Evolutionary conservation across 2,329 filamentous ascomycete genomes (phyloP).

Genomic region (Trichoderma sp.): DNA sequence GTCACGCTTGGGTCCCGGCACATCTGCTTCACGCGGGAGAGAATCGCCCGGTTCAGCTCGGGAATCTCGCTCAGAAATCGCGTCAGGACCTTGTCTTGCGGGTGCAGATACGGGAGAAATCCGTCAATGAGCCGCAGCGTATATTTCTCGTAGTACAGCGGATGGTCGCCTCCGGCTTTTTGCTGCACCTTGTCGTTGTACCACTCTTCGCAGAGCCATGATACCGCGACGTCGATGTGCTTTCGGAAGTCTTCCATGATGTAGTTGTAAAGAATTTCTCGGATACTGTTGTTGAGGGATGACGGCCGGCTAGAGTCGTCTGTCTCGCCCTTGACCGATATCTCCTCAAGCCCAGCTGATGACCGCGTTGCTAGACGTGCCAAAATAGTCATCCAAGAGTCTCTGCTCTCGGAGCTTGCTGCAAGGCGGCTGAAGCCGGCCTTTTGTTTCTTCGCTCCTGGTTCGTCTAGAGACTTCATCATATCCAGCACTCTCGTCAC

Average conservation of each 20-base stretch:
- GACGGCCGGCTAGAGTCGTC: slow-evolving; percentile 37
- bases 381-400: slow-evolving; percentile 88
- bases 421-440: slow-evolving; percentile 80
- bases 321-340: slow-evolving; percentile 58
- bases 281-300: slow-evolving; percentile 65
- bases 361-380: slow-evolving; percentile 80
- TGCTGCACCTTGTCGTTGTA: slow-evolving; percentile 71
- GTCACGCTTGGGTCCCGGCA: slow-evolving; percentile 65
- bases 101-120: slow-evolving; percentile 86
- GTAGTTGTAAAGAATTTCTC: slow-evolving; percentile 78
- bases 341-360: slow-evolving; percentile 64
- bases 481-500: slow-evolving; percentile 75
- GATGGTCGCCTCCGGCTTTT: slow-evolving; percentile 44
- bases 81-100: slow-evolving; percentile 83
- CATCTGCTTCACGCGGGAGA: slow-evolving; percentile 67
- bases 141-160: slow-evolving; percentile 74
- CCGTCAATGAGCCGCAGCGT: slow-evolving; percentile 79
- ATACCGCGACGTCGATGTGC: slow-evolving; percentile 84
- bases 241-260: slow-evolving; percentile 88
- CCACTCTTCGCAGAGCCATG: slow-evolving; percentile 97
- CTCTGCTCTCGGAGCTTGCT: slow-evolving; percentile 76
- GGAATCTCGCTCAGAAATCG: slow-evolving; percentile 91
- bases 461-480: slow-evolving; percentile 69
- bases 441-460: slow-evolving; percentile 57
- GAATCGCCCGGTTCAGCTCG: slow-evolving; percentile 66